phyloP scores from a whole-genome alignment of 768 basidiomycete species.

The Lactarius psammicola region DNA sequence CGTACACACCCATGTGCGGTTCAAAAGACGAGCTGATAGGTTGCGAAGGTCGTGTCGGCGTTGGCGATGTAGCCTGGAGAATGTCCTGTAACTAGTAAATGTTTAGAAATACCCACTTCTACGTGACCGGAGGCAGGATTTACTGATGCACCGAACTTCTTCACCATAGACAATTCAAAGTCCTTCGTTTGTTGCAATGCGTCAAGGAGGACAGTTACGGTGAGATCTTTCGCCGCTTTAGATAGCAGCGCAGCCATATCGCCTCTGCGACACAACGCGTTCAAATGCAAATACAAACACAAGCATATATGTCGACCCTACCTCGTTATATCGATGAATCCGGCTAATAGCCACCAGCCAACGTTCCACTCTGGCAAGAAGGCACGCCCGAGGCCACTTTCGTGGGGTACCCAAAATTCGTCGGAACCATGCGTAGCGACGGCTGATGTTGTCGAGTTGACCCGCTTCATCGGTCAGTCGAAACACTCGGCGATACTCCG shows the following conservation, averaged over 20 bases:
- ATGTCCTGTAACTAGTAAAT: constrained; percentile 60
- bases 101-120: constrained; percentile 1
- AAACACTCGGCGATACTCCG: constrained; percentile 96
- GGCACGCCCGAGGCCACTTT: constrained; percentile 78
- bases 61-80: constrained; percentile 49
- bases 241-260: constrained; percentile 80
- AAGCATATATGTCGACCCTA: constrained; percentile 37
- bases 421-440: constrained; percentile 95
- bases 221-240: constrained; percentile 69
- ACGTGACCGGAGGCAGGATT: constrained; percentile 23
- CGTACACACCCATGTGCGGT: constrained; percentile 86
- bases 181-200: constrained; percentile 83
- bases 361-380: constrained; percentile 89
- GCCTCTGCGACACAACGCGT: constrained; percentile 49
- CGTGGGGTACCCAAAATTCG: constrained; percentile 80
- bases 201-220: constrained; percentile 79
- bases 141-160: constrained; percentile 80
- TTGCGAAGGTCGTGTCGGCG: constrained; percentile 51
- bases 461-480: constrained; percentile 92
- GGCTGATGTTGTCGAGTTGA: constrained; percentile 89
- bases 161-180: constrained; percentile 78
- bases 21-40: constrained; percentile 90
- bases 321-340: constrained; percentile 92
- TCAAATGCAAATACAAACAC: background rate
- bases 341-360: constrained; percentile 74